A percentile compares a stretch with the other conserved stretches of the same genome.
These are phyloP conservation scores for Arthromyces matolae DNA, from an alignment of 768 basidiomycete species.

Conservation along the genomic window DNA sequence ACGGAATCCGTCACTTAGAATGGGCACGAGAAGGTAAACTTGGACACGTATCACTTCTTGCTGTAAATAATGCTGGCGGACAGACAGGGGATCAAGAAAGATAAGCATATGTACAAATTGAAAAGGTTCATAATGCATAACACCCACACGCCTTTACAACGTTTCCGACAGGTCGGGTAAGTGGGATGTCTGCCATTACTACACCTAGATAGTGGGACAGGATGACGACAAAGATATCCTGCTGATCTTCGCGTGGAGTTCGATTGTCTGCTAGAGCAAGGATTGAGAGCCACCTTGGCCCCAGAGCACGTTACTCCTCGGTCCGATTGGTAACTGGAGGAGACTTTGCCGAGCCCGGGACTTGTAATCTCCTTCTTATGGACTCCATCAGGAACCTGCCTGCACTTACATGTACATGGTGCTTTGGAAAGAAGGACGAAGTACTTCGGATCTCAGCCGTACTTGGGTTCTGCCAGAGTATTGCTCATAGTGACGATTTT, in stretches of 20 bases:
- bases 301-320: background rate
- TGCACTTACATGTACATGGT: background rate
- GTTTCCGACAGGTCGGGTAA: background rate
- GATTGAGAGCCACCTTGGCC: too few species aligned
- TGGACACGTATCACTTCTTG: too few species aligned
- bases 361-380: background rate
- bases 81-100: too few species aligned
- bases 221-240: background rate
- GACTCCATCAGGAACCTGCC: too few species aligned
- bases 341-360: background rate
- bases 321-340: background rate
- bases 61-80: too few species aligned
- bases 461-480: too few species aligned
- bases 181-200: background rate
- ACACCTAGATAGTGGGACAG: background rate
- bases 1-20: too few species aligned
- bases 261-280: background rate
- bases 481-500: too few species aligned
- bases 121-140: too few species aligned
- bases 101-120: too few species aligned
- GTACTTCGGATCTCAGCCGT: constrained; percentile 1
- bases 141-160: background rate
- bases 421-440: background rate
- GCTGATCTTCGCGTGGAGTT: background rate
- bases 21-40: too few species aligned